Evolutionary conservation across 768 basidiomycete genomes (phyloP), one percentile per base, ranked within the genome.

Genomic region (Phanerochaete sordida): DNA sequence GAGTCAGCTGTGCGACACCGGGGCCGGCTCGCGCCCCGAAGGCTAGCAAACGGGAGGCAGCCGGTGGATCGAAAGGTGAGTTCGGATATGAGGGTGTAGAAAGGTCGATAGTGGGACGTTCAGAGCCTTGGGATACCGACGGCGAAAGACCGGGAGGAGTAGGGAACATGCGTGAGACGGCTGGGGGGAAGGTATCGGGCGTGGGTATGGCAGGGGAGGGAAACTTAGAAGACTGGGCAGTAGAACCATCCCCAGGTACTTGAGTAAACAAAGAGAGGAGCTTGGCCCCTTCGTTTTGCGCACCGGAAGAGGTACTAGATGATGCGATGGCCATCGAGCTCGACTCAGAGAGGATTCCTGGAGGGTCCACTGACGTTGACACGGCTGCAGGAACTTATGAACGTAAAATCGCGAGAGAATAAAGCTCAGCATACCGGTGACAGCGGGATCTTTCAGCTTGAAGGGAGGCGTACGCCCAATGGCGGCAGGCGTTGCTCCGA

Each of bases 11-110:
- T 16, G 67, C 39, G 15, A 31, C 57, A 16, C 65, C 60, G 16
- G 69, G 61, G 15, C 69, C 61, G 0, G 68, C 63, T 30, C 72
- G 73, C 7, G 73, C 69, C 30, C 71, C 73, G 37, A 80, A 70
- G 13, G 76, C 75, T 61, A 82, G 76, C 59, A 83, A 67, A 54
- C 79, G 75, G 58, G 77, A 78, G 54, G 77, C 75, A 51, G 73
- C 62, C 15, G 77, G 73, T 47, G 74, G 72, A 62, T 76, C 75
- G 66, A 77, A 72, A 59, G 81, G 68, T 9, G 68, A 43, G 53
- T 69, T 55, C 60, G 64, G 44, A 58, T 70, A 16, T 69, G 72
- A 63, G 48, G 65, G 63, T 28, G 58, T 65, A 16, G 62, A 49
- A 6, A 58, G 43, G 37, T 64, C 59, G 28, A 57, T 19, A 13